Conservation (phyloP, 208 protist species). For the Trypanosoma theileri region DNA sequence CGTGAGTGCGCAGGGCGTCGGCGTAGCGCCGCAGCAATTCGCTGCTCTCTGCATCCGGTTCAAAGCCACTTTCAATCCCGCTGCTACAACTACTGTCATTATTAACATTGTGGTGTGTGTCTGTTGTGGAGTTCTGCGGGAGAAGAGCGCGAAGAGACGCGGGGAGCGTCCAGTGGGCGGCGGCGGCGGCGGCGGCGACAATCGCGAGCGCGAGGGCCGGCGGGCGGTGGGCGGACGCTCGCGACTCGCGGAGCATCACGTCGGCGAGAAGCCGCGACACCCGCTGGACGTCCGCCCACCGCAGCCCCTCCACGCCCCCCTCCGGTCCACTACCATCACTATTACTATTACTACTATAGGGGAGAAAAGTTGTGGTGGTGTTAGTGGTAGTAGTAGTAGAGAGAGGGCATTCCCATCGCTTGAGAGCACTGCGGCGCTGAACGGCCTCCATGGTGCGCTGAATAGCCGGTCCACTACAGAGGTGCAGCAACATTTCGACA, state of each 20-base stretch:
- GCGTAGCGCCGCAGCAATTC: conserved; percentile 4
- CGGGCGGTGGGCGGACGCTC: conserved; percentile 27
- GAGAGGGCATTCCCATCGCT: background rate
- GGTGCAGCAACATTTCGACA: conserved; percentile 52
- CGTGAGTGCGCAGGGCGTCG: background rate
- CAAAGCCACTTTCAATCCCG: background rate
- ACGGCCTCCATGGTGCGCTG: conserved; percentile 27
- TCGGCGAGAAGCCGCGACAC: conserved; percentile 24
- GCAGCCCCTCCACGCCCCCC: background rate
- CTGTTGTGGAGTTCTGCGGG: background rate
- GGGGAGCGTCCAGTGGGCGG: conserved; percentile 39
- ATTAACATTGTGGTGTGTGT: background rate
- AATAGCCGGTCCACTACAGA: conserved; percentile 40
- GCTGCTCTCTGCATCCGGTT: conserved; percentile 1
- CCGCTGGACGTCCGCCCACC: conserved; percentile 24
- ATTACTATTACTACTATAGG: background rate
- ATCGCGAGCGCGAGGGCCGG: conserved; percentile 43
- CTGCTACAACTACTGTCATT: background rate
- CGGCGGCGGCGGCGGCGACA: conserved; percentile 46
- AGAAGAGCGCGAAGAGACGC: conserved; percentile 37
- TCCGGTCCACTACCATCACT: background rate
- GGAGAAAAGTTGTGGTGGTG: conserved; percentile 7
- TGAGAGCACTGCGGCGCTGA: conserved; percentile 17
- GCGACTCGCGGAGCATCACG: conserved; percentile 21
- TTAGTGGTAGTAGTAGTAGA: background rate